These are phyloP conservation scores for Phellinidium pouzarii DNA, from an alignment of 1,284 basidiomycete species.

Conservation along the genomic window DNA sequence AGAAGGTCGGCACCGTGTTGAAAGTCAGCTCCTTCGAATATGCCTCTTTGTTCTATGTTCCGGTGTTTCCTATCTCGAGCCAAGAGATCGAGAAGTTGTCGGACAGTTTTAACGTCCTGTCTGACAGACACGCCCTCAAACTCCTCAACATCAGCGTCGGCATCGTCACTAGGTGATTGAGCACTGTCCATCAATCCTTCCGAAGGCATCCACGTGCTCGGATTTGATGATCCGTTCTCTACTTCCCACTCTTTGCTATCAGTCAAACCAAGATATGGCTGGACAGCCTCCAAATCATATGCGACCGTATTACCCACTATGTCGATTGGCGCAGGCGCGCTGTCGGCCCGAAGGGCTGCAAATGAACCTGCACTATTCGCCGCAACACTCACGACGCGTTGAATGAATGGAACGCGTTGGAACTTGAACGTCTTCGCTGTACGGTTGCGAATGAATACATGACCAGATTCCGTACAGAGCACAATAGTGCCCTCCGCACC, in stretches of 20 bases:
- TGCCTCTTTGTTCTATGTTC: slow-evolving; percentile 23
- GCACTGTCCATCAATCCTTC: not conserved
- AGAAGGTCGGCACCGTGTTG: slow-evolving; percentile 58
- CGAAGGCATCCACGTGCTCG: not conserved
- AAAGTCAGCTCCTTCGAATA: slow-evolving; percentile 19
- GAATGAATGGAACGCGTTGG: slow-evolving; percentile 73
- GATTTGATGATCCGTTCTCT: not conserved
- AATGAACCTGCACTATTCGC: slow-evolving; percentile 88
- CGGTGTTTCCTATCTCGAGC: slow-evolving; percentile 21
- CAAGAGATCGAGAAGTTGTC: slow-evolving; percentile 37
- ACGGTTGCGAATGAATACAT: slow-evolving; percentile 83
- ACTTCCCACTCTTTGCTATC: not conserved
- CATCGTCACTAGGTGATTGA: slow-evolving; percentile 2
- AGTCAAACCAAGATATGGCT: slow-evolving; percentile 41
- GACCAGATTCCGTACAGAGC: slow-evolving; percentile 90
- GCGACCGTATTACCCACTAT: slow-evolving; percentile 56
- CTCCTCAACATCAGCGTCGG: slow-evolving; percentile 26
- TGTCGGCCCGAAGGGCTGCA: slow-evolving; percentile 79
- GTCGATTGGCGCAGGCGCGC: slow-evolving; percentile 50
- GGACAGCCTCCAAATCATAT: slow-evolving; percentile 61
- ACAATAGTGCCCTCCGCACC: slow-evolving; percentile 86
- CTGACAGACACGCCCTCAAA: slow-evolving; percentile 39
- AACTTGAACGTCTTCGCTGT: slow-evolving; percentile 74
- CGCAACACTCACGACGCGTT: slow-evolving; percentile 80
- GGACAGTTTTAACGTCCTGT: slow-evolving; percentile 44